Evolutionary conservation across 2,329 filamentous ascomycete genomes (phyloP), one percentile per base, ranked within the genome.

Genomic region (Epicoccum nigrum): DNA sequence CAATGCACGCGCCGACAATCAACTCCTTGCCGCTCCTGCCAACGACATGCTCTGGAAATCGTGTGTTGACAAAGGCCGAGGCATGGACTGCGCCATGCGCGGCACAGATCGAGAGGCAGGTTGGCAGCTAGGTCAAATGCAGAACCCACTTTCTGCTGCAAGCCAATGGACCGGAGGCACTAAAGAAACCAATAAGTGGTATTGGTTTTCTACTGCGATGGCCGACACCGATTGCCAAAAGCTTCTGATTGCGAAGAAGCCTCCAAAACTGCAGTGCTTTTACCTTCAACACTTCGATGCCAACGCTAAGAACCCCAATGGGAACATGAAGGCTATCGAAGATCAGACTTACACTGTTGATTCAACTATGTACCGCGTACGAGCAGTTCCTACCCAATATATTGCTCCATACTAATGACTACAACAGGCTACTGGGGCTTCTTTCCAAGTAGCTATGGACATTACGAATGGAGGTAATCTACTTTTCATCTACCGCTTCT

Each of bases 91-190:
- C 30, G 38, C 57, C n/a, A 63, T 66, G 55, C 34, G 46, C 1
- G 60, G 54, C 2, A 51, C 55, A 1, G 63, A 64, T 16, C n/a
- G 17, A 8, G 54, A 32, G 5, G 63, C 63, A 7, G 62, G 62
- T 9, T 51, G 27, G 11, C 48, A 58, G 17, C 17, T 31, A 11
- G 12, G 44, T 13, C 55, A 62, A 13, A 51, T 32, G 0, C 37
- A 55, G 4, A 39, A 30, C 2, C 61, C 59, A 6, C 58, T 59
- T 15, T 64, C 62, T 3, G 59, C 56, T 7, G 43, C 48, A 3
- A 66, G 60, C 28, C 28, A 2, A 3, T 67, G 63, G 62, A 12
- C 13, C n/a, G 23, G 30, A 7, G 23, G 32, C 2, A 17, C 34
- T 13, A 6, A 13, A 4, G 37, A 41, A 12, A 28, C 30, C 28